Percentiles rank a stretch among this genome's conserved stretches.
These are phyloP conservation scores for Acer negundo DNA, from an alignment of 345 rosid species.

Conservation along the genomic window DNA sequence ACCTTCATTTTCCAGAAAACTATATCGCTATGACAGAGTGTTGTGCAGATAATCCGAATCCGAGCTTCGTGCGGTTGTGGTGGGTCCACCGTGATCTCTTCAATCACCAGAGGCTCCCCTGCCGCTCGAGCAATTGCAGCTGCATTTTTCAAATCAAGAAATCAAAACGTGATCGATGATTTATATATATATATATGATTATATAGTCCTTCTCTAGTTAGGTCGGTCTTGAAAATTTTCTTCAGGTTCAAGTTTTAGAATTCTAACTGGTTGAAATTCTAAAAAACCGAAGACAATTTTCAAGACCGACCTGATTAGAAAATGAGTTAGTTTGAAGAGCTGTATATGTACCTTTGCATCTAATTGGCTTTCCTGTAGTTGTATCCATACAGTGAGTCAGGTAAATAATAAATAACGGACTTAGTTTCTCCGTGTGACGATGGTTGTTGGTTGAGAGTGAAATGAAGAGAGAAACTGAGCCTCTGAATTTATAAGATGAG, in stretches of 20 bases:
- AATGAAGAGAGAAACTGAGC: background rate
- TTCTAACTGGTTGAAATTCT: too few species aligned
- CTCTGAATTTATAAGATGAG: too few species aligned
- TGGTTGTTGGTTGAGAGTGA: background rate
- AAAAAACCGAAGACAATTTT: too few species aligned
- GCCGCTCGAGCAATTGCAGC: slow-evolving; percentile 74
- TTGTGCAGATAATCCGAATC: slow-evolving; percentile 66
- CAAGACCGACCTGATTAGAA: too few species aligned
- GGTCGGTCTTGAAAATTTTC: too few species aligned
- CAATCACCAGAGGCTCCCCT: slow-evolving; percentile 75
- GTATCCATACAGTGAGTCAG: slow-evolving; percentile 24
- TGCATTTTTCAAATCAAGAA: slow-evolving; percentile 17
- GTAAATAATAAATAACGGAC: background rate
- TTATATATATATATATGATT: too few species aligned
- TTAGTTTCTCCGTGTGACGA: background rate
- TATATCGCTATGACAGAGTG: slow-evolving; percentile 78
- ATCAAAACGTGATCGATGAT: background rate
- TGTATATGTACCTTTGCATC: slow-evolving; percentile 61
- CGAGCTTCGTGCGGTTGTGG: slow-evolving; percentile 76
- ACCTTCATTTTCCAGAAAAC: slow-evolving; percentile 80
- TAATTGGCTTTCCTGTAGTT: slow-evolving; percentile 52
- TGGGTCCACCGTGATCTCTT: slow-evolving; percentile 77
- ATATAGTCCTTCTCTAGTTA: too few species aligned
- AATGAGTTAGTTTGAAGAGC: background rate
- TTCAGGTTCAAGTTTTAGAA: too few species aligned